A percentile compares a stretch with the other conserved stretches of the same genome.
Evolutionary conservation across 2,329 filamentous ascomycete genomes (phyloP).

Genomic region (Aspergillus pseudotamarii): DNA sequence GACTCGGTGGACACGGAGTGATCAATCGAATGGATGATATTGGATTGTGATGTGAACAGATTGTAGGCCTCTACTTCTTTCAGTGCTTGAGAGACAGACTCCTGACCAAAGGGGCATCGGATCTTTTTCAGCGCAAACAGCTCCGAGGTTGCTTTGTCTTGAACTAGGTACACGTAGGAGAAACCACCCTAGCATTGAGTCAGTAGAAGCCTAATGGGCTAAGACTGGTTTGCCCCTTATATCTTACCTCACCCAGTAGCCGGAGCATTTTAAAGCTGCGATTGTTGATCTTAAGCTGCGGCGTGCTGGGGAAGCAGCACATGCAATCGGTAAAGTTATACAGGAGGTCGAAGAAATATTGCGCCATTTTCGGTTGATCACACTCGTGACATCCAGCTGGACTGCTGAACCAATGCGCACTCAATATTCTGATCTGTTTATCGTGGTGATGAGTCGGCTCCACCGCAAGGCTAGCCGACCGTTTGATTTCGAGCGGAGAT

Average conservation of each 20-base stretch:
- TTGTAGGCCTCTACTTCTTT: constrained; percentile 97
- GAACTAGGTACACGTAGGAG: constrained; percentile 97
- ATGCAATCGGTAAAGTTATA: constrained; percentile 94
- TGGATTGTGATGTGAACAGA: constrained; percentile 78
- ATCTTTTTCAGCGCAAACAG: constrained; percentile 98
- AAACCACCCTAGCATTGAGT: constrained; percentile 73
- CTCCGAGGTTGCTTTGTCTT: constrained; percentile 80
- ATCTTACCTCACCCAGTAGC: constrained; percentile 80
- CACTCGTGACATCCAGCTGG: not conserved
- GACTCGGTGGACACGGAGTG: constrained; percentile 78
- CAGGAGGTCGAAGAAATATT: constrained; percentile 83
- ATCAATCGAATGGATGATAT: constrained; percentile 85
- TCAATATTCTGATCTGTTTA: constrained; percentile 1
- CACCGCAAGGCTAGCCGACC: constrained; percentile 2
- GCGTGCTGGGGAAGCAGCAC: constrained; percentile 92
- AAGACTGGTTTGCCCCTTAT: not conserved
- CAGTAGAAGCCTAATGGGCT: not conserved
- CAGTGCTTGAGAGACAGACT: constrained; percentile 91
- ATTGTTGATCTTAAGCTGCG: constrained; percentile 91
- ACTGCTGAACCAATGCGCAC: not conserved
- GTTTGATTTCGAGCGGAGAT: constrained; percentile 5
- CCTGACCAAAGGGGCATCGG: constrained; percentile 93
- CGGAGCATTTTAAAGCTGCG: constrained; percentile 95
- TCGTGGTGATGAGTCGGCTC: constrained; percentile 2
- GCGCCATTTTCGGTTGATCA: constrained; percentile 62